Base-by-base conservation (phyloP, 495 filamentous ascomycete genomes). In the Talaromyces trachyspermus region DNA sequence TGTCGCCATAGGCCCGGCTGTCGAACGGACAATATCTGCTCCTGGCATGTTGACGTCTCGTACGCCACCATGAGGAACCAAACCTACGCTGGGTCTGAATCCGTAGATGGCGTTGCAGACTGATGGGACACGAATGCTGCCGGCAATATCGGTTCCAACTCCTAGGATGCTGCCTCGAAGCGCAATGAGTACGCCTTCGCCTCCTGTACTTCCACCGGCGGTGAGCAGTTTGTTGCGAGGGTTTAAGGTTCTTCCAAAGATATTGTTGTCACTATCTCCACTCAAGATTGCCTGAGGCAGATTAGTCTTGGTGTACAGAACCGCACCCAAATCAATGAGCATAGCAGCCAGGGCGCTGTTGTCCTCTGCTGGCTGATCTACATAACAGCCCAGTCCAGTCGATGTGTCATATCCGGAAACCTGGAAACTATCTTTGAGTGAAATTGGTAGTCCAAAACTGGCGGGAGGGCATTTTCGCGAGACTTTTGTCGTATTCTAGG, bases 131-230 rank as follows among this genome's bases (percentile, higher is more conserved):
- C 82, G 69, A 51, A 86, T 81, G 4, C 77, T 83, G 3, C 83
- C 83, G 25, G 68, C 84, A 37, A 88, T 76, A 55, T 87, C 84
- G 0, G 79, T 82, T 0, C 83, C 84, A 30, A 88, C 77, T 0
- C 84, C 84, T 0, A 86, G 60, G 25, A 73, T 63, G 25, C 75
- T 79, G 2, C 82, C 83, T 1, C 75, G 59, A 2, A 79, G 60
- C 0, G 70, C 80, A 30, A 85, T 50, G 12, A 86, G 63, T 0
- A 82, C 79, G 0, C 72, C 78, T 58, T 88, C 84, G 35, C 84
- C 84, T 14, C 83, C 81, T 2, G 79, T 79, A 35, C 75, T 80
- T 0, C 83, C 83, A 7, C 83, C 83, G 3, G 73, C 57, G 5
- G 76, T 83, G 23, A 85, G 57, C 1, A 55, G 57, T 6, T 58